Percentiles rank a stretch among this genome's conserved stretches.
These are phyloP conservation scores for Aspergillus cejpii DNA, from an alignment of 2,329 filamentous ascomycete species.

Conservation along the genomic window DNA sequence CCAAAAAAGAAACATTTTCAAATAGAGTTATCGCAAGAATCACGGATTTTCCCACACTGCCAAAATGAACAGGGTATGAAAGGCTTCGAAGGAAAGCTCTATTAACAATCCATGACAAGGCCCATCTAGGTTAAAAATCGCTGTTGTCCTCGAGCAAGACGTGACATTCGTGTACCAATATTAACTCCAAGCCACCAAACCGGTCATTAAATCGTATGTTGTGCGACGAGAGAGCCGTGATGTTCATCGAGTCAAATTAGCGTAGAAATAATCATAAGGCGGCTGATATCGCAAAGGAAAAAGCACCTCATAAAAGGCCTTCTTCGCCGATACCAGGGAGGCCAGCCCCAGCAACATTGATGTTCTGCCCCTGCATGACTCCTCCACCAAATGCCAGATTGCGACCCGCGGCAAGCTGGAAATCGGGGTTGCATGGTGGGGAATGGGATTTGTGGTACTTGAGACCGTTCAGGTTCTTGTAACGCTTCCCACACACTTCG, in stretches of 20 bases:
- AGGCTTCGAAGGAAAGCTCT: conserved; percentile 6
- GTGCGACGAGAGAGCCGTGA: conserved; percentile 22
- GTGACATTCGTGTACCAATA: conserved; percentile 18
- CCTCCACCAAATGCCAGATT: conserved; percentile 37
- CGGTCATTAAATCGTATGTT: conserved; percentile 27
- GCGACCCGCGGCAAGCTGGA: conserved; percentile 49
- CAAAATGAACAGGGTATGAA: conserved; percentile 20
- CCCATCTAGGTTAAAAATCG: conserved; percentile 9
- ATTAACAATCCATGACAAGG: conserved; percentile 14
- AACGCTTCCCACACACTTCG: conserved; percentile 93
- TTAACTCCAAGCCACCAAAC: conserved; percentile 28
- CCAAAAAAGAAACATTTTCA: background rate
- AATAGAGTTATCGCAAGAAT: background rate
- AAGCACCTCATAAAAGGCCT: conserved; percentile 30
- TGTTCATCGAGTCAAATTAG: conserved; percentile 26
- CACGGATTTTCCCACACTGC: background rate
- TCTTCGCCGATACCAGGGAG: conserved; percentile 44
- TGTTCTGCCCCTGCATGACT: conserved; percentile 44
- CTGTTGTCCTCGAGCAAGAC: conserved; percentile 6
- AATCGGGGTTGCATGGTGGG: conserved; percentile 81
- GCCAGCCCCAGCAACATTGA: conserved; percentile 45
- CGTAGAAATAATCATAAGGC: conserved; percentile 21
- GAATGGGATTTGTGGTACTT: conserved; percentile 91
- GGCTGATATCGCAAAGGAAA: conserved; percentile 10
- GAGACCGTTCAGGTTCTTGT: conserved; percentile 97